phyloP scores from a whole-genome alignment of 352 stramenopile species.

The Globisporangium cederbergense region DNA sequence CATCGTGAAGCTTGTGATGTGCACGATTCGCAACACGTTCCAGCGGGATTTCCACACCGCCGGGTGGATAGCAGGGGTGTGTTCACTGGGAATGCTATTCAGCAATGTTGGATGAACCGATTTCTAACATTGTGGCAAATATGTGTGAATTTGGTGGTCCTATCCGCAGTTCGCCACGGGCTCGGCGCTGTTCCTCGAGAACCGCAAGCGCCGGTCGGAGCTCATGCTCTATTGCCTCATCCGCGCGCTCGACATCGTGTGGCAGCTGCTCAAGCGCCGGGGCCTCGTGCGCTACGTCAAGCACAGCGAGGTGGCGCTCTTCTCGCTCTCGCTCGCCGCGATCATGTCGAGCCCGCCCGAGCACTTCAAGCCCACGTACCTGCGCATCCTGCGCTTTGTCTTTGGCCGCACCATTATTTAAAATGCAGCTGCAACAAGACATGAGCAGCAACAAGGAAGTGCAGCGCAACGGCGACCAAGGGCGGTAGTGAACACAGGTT shows the following conservation, averaged over 20 bases:
- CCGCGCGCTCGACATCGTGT: conserved; percentile 76
- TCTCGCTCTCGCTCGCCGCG: conserved; percentile 79
- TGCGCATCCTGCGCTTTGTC: conserved; percentile 77
- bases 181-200: conserved; percentile 67
- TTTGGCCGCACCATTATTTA: conserved; percentile 80
- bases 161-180: conserved; percentile 48
- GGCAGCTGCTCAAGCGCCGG: conserved; percentile 67
- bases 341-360: conserved; percentile 80
- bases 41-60: conserved; percentile 51
- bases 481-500: neutral
- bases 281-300: conserved; percentile 70
- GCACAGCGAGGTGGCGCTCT: conserved; percentile 75
- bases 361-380: conserved; percentile 86
- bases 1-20: conserved; percentile 71
- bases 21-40: conserved; percentile 66
- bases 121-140: neutral
- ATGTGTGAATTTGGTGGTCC: neutral
- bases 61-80: conserved; percentile 51
- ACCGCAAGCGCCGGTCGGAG: conserved; percentile 78
- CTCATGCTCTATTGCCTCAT: conserved; percentile 84
- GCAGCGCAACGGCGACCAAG: neutral
- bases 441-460: conserved; percentile 1
- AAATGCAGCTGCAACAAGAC: conserved; percentile 2
- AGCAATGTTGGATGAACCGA: neutral
- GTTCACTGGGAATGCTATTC: conserved; percentile 10